These are phyloP conservation scores for Lactifluus piperatus DNA, from an alignment of 768 basidiomycete genomes.

Conservation along the genomic window DNA sequence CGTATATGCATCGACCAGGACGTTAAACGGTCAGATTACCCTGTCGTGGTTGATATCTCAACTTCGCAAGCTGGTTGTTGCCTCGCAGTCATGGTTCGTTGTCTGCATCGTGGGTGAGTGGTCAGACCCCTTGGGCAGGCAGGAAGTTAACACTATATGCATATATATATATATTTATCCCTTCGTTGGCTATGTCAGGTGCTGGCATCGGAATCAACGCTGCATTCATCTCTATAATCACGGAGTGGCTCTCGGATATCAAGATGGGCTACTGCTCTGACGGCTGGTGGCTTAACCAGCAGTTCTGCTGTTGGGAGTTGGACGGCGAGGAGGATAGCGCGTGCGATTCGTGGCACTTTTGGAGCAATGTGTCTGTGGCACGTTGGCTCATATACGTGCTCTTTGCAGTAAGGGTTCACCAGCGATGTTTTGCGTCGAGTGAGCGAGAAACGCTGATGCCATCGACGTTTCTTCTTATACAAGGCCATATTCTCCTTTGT, in stretches of 20 bases:
- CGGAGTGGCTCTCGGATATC: constrained; percentile 95
- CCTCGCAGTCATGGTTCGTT: constrained; percentile 89
- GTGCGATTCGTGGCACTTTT: constrained; percentile 88
- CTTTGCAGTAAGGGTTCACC: constrained; percentile 65
- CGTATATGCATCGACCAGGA: constrained; percentile 34
- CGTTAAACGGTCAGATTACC: constrained; percentile 43
- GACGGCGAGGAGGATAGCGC: constrained; percentile 68
- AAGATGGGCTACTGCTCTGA: constrained; percentile 96
- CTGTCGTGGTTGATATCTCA: constrained; percentile 54
- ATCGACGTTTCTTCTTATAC: background rate
- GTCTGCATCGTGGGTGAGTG: constrained; percentile 80
- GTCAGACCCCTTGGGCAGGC: background rate
- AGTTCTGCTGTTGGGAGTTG: constrained; percentile 98
- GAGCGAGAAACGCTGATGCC: background rate
- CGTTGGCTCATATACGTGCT: constrained; percentile 82
- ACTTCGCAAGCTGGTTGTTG: constrained; percentile 47
- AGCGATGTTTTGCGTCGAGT: no score
- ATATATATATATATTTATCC: no score
- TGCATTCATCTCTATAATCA: constrained; percentile 91
- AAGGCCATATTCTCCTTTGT: constrained; percentile 78
- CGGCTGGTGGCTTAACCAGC: constrained; percentile 97
- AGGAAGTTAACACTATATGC: no score
- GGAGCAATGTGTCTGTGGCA: constrained; percentile 64
- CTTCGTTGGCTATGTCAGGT: constrained; percentile 37
- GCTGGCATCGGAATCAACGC: constrained; percentile 88